Evolutionary conservation across 2,329 filamentous ascomycete species (phyloP).

Genomic region (Scortechinia acanthostroma): DNA sequence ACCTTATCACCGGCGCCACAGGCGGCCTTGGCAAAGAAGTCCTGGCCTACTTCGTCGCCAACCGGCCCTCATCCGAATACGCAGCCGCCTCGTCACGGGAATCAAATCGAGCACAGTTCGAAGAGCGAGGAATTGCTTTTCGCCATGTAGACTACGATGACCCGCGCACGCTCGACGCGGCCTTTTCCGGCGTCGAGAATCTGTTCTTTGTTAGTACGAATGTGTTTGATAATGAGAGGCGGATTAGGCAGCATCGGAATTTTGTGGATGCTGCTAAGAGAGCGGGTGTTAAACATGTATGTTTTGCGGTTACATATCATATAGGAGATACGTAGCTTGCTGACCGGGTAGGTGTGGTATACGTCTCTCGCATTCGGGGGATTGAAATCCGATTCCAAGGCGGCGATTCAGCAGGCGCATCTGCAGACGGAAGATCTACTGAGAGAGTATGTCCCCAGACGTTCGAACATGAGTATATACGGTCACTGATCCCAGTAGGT

Average conservation of each 20-base stretch:
- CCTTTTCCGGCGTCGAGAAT: not conserved
- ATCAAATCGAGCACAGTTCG: not conserved
- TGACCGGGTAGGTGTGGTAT: not conserved
- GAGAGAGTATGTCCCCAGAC: not conserved
- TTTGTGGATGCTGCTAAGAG: not conserved
- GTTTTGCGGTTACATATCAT: not conserved
- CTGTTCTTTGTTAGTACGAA: not conserved
- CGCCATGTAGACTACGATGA: not conserved
- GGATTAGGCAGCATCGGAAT: not conserved
- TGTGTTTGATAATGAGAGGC: not conserved
- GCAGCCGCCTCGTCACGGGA: not conserved
- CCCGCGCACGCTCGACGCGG: not conserved
- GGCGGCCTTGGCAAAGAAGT: constrained; percentile 23
- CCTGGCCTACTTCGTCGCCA: constrained; percentile 17
- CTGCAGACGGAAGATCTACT: not conserved
- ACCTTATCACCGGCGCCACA: constrained; percentile 25
- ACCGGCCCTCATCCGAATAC: constrained; percentile 10
- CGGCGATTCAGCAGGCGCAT: not conserved
- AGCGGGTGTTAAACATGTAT: not conserved
- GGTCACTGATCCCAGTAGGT: too few relatives aligned
- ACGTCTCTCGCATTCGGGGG: not conserved
- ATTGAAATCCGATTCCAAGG: not conserved
- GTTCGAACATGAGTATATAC: too few relatives aligned
- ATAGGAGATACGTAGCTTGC: not conserved
- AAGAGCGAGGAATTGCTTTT: not conserved